A percentile compares a stretch with the other conserved stretches of the same genome.
phyloP scores from a whole-genome alignment of 352 stramenopile genomes.

The Pythium brachiatum region DNA sequence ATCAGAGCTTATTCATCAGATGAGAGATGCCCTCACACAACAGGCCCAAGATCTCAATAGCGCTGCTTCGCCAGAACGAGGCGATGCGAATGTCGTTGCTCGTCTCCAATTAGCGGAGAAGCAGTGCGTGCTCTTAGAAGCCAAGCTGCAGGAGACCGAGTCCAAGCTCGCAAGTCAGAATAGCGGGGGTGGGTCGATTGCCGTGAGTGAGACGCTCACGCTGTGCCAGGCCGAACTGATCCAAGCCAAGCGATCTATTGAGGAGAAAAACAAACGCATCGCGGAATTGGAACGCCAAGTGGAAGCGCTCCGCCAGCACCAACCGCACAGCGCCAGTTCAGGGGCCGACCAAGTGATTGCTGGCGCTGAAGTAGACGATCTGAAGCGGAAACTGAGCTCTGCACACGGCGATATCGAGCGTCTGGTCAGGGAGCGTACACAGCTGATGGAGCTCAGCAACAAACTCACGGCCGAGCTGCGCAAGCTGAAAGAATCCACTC shows the following conservation, averaged over 20 bases:
- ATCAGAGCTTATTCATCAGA: conserved; percentile 74
- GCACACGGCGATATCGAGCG: conserved; percentile 63
- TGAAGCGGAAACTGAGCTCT: conserved; percentile 42
- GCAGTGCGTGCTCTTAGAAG: conserved; percentile 42
- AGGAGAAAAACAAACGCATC: conserved; percentile 44
- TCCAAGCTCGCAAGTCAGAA: conserved; percentile 2
- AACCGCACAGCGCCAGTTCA: conserved; percentile 8
- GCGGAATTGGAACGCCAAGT: conserved; percentile 41
- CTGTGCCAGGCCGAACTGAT: conserved; percentile 41
- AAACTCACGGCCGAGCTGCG: conserved; percentile 63
- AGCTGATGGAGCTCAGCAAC: conserved; percentile 84
- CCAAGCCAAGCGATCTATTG: conserved; percentile 39
- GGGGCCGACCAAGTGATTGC: conserved; percentile 23
- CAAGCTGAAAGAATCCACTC: conserved; percentile 29
- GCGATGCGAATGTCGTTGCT: conserved; percentile 4
- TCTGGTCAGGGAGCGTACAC: conserved; percentile 55
- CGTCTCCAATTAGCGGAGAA: conserved; percentile 32
- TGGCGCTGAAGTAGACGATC: conserved; percentile 34
- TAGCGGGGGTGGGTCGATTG: neutral
- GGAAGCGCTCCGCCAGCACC: conserved; percentile 19
- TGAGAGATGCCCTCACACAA: conserved; percentile 64
- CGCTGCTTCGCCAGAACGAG: neutral
- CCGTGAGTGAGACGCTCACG: conserved; percentile 32
- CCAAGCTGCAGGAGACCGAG: conserved; percentile 32
- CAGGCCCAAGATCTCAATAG: conserved; percentile 31